Percentiles rank a stretch among this genome's conserved stretches.
These are phyloP conservation scores for Groenewaldozyma auringiensis DNA, from an alignment of 1,139 yeast species.

Conservation along the genomic window DNA sequence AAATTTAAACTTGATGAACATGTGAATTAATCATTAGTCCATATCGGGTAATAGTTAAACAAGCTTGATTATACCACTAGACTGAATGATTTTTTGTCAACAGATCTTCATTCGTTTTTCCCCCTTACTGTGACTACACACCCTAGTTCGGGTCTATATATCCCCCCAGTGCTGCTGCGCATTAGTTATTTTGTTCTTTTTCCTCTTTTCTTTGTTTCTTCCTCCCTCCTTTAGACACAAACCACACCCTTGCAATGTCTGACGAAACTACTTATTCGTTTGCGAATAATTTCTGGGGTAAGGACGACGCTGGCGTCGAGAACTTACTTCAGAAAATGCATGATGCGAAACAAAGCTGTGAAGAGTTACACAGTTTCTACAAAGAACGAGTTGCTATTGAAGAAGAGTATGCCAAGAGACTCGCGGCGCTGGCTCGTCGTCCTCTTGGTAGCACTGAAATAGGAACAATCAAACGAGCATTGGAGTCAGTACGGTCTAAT, in stretches of 20 bases:
- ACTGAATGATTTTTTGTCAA: too few species aligned
- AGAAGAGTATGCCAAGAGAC: constrained; percentile 57
- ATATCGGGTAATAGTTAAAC: not conserved
- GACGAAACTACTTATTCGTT: constrained; percentile 27
- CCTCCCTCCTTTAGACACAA: not conserved
- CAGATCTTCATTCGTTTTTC: not conserved
- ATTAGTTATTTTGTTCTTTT: too few species aligned
- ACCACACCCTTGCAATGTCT: constrained; percentile 7
- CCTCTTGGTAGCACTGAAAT: constrained; percentile 53
- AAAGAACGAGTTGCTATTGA: constrained; percentile 51
- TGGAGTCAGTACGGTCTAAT: constrained; percentile 52
- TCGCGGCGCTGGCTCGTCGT: constrained; percentile 46
- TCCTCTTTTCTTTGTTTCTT: not conserved
- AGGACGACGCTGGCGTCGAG: constrained; percentile 44
- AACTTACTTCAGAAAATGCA: constrained; percentile 43
- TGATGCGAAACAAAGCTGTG: constrained; percentile 42
- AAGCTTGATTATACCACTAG: not conserved
- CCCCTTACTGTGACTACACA: too few species aligned
- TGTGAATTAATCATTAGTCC: too few species aligned
- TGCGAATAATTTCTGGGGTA: constrained; percentile 48
- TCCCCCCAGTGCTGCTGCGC: too few species aligned
- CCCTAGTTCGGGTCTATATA: too few species aligned
- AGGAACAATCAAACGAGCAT: constrained; percentile 49
- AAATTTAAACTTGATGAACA: too few species aligned
- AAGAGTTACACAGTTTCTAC: constrained; percentile 37